Evolutionary conservation across 2,329 filamentous ascomycete genomes (phyloP).

Genomic region (Orbilia quercus): DNA sequence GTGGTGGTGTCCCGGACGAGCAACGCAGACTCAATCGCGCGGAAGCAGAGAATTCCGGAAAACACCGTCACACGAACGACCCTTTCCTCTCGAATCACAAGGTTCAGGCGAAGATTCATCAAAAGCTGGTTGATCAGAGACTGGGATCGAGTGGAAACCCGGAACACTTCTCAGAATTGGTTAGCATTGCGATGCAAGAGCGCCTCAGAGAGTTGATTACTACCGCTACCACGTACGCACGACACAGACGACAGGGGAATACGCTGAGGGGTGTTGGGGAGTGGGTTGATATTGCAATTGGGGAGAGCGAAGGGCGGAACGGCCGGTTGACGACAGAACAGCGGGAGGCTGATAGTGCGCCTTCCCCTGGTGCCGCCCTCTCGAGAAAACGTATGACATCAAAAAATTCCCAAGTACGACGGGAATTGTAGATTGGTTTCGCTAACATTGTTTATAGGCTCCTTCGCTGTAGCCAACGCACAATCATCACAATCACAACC

Average conservation of each 20-base stretch:
- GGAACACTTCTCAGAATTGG: conserved; percentile 23
- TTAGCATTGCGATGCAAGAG: conserved; percentile 48
- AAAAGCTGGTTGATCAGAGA: conserved; percentile 24
- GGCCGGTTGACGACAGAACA: conserved; percentile 29
- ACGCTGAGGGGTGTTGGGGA: conserved; percentile 43
- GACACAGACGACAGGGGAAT: conserved; percentile 41
- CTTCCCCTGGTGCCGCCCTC: conserved; percentile 23
- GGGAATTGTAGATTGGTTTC: neutral
- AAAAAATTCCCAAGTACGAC: neutral
- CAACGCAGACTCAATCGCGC: conserved; percentile 28
- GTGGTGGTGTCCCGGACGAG: conserved; percentile 22
- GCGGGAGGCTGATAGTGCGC: conserved; percentile 22
- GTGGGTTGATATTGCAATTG: conserved; percentile 44
- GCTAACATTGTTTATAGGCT: conserved; percentile 26
- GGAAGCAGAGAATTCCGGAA: conserved; percentile 43
- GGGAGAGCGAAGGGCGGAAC: conserved; percentile 40
- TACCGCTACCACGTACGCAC: conserved; percentile 22
- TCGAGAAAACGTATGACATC: conserved; percentile 42
- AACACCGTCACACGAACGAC: conserved; percentile 37
- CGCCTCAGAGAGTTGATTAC: conserved; percentile 41
- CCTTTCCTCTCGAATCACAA: conserved; percentile 27
- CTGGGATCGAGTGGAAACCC: conserved; percentile 29
- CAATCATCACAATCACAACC: conserved; percentile 28
- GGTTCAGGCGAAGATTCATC: conserved; percentile 18
- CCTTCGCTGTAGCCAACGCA: conserved; percentile 44